Evolutionary conservation across 192 early-diverging fungal genomes (phyloP).

Genomic region (Funneliformis mosseae): DNA sequence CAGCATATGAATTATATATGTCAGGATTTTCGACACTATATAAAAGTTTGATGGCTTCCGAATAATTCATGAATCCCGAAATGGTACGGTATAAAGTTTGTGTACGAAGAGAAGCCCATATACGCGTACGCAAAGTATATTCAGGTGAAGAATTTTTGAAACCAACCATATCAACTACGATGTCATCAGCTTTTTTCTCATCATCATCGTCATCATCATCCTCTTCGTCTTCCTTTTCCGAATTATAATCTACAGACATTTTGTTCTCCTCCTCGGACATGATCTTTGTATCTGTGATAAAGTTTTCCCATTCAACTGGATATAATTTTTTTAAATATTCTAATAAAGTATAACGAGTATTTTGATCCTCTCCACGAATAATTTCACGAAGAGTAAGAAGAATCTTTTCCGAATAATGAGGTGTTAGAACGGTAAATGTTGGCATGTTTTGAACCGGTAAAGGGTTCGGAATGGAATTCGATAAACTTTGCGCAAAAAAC

Average conservation of each 20-base stretch:
- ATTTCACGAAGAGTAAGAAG: slow-evolving; percentile 81
- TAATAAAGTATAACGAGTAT: slow-evolving; percentile 76
- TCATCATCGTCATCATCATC: slow-evolving; percentile 1
- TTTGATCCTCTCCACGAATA: slow-evolving; percentile 79
- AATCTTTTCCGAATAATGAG: slow-evolving; percentile 87
- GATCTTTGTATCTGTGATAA: slow-evolving; percentile 86
- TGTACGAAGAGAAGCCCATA: slow-evolving; percentile 85
- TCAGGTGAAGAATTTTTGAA: slow-evolving; percentile 81
- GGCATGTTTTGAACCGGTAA: slow-evolving; percentile 83
- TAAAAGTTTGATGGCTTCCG: slow-evolving; percentile 78
- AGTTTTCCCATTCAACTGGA: slow-evolving; percentile 87
- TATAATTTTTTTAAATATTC: slow-evolving; percentile 85
- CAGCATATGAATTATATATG: slow-evolving; percentile 64
- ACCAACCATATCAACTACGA: slow-evolving; percentile 79
- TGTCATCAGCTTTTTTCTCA: slow-evolving; percentile 74
- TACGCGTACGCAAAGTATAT: slow-evolving; percentile 82
- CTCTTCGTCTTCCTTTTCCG: slow-evolving; percentile 44
- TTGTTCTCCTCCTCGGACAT: slow-evolving; percentile 48
- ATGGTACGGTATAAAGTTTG: slow-evolving; percentile 88
- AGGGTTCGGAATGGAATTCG: slow-evolving; percentile 78
- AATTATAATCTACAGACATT: slow-evolving; percentile 34
- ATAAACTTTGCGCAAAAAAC: slow-evolving; percentile 86
- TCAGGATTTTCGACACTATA: slow-evolving; percentile 84
- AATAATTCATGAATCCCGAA: slow-evolving; percentile 87
- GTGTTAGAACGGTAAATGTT: slow-evolving; percentile 80